phyloP scores from a whole-genome alignment of 192 early-diverging fungal genomes.

The Phycomyces blakesleeanus region DNA sequence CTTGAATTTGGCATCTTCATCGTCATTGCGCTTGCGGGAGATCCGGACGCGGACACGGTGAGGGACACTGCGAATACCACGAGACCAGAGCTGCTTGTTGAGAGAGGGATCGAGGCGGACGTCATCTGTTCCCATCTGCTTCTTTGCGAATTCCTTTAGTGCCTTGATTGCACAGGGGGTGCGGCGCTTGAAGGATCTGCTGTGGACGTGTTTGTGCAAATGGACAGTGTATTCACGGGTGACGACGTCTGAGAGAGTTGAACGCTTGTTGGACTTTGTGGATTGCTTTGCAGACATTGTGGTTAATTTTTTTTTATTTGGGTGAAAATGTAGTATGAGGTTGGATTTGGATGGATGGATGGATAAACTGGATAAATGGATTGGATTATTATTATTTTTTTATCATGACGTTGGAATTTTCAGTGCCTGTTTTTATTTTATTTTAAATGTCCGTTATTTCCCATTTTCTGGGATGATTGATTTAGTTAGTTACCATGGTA shows the following conservation, averaged over 20 bases:
- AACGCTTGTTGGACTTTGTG: conserved; percentile 68
- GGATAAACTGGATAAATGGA: neutral
- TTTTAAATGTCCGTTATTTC: neutral
- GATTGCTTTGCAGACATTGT: neutral
- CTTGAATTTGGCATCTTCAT: conserved; percentile 92
- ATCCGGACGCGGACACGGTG: conserved; percentile 94
- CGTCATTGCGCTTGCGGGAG: conserved; percentile 94
- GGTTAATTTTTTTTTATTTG: too few species aligned
- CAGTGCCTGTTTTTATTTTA: too few species aligned
- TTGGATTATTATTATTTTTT: too few species aligned
- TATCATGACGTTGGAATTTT: too few species aligned
- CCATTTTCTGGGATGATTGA: too few species aligned
- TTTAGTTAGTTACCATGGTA: too few species aligned
- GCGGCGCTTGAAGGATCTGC: conserved; percentile 92
- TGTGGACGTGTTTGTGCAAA: conserved; percentile 89
- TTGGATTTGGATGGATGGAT: conserved; percentile 13
- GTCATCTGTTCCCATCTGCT: conserved; percentile 92
- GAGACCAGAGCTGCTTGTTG: conserved; percentile 93
- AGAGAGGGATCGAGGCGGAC: conserved; percentile 92
- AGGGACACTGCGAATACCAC: conserved; percentile 88
- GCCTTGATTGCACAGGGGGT: conserved; percentile 91
- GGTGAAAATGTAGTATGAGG: too few species aligned
- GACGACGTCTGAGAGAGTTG: conserved; percentile 81
- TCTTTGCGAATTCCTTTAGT: conserved; percentile 84
- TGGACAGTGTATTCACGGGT: conserved; percentile 99